These are phyloP conservation scores for Botryotinia globosa DNA, from an alignment of 2,329 filamentous ascomycete species.

Conservation along the genomic window DNA sequence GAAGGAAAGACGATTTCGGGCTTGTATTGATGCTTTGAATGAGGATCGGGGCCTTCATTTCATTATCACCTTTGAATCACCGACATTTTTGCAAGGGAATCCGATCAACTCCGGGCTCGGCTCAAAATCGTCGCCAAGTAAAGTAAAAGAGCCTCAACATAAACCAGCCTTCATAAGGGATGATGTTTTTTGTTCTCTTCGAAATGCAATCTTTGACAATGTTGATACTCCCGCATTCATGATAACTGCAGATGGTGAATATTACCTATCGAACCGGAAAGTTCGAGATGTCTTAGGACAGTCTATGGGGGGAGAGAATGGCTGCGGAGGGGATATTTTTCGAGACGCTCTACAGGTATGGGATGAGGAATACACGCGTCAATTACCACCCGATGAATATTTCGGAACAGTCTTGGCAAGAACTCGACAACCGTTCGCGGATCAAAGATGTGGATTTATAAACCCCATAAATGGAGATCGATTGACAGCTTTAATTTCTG, in stretches of 20 bases:
- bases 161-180: neutral
- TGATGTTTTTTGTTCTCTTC: conserved; percentile 21
- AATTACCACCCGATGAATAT: conserved; percentile 23
- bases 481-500: conserved; percentile 24
- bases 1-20: conserved; percentile 19
- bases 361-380: conserved; percentile 25
- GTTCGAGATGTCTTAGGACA: conserved; percentile 24
- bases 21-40: conserved; percentile 22
- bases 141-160: neutral
- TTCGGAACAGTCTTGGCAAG: conserved; percentile 24
- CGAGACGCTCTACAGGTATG: conserved; percentile 25
- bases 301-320: conserved; percentile 25
- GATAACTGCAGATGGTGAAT: conserved; percentile 27
- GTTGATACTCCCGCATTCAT: conserved; percentile 24
- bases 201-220: conserved; percentile 29
- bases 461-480: conserved; percentile 24
- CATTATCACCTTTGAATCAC: conserved; percentile 25
- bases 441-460: conserved; percentile 27
- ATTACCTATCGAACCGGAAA: conserved; percentile 29
- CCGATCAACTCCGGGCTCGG: neutral
- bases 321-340: conserved; percentile 21
- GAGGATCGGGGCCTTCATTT: conserved; percentile 22
- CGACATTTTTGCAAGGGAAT: neutral
- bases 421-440: conserved; percentile 18
- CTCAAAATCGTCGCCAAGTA: neutral